Conservation (phyloP, 148 eudicot species). For the Oxyria digyna region DNA sequence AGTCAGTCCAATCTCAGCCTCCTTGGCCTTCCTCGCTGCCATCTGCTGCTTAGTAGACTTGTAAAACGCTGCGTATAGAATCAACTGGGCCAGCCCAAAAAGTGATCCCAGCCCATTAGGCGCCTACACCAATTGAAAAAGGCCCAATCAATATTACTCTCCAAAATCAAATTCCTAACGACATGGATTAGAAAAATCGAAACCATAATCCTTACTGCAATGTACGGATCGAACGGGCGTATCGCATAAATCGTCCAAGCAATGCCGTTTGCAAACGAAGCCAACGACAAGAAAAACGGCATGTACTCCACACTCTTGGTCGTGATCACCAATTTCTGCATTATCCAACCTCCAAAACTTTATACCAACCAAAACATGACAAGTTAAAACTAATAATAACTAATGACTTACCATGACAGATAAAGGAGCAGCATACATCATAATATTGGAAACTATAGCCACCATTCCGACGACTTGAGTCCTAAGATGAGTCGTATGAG, state of each 20-base stretch:
- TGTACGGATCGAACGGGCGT: slow-evolving; percentile 53
- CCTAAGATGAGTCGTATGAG: slow-evolving; percentile 45
- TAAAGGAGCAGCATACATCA: slow-evolving; percentile 88
- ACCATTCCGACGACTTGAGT: slow-evolving; percentile 57
- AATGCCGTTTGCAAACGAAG: slow-evolving; percentile 63
- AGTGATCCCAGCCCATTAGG: slow-evolving; percentile 65
- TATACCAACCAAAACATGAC: neutral
- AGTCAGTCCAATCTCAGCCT: slow-evolving; percentile 30
- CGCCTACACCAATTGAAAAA: slow-evolving; percentile 21
- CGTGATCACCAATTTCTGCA: slow-evolving; percentile 75
- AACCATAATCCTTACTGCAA: slow-evolving; percentile 26
- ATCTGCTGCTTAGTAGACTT: slow-evolving; percentile 41
- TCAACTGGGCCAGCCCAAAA: slow-evolving; percentile 49
- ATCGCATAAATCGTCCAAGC: slow-evolving; percentile 74
- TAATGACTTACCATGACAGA: slow-evolving; percentile 35
- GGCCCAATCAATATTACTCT: neutral
- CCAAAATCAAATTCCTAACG: no score
- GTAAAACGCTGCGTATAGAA: slow-evolving; percentile 49
- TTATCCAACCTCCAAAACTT: neutral
- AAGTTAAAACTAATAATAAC: neutral
- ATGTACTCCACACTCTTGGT: slow-evolving; percentile 87
- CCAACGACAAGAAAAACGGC: slow-evolving; percentile 63
- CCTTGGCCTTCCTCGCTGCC: slow-evolving; percentile 31
- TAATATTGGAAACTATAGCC: slow-evolving; percentile 37
- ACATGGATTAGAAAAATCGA: no score